Evolutionary conservation across 129 eudicot genomes (phyloP).

Genomic region (Glebionis coronaria): DNA sequence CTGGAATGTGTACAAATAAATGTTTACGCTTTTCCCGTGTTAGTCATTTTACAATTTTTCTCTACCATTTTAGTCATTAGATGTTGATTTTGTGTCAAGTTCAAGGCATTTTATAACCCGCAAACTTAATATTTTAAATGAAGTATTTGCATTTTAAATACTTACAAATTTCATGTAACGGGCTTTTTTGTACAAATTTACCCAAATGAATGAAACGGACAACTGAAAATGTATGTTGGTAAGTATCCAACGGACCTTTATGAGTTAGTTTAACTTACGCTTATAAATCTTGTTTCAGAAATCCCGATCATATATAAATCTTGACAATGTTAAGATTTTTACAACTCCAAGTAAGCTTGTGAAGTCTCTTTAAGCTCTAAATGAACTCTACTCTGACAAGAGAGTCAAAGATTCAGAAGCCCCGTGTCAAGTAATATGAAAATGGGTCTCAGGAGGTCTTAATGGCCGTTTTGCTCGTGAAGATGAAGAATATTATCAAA

Average conservation of each 20-base stretch:
- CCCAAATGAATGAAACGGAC: too few relatives aligned
- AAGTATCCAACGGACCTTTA: background rate
- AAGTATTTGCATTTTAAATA: background rate
- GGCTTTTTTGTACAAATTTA: too few relatives aligned
- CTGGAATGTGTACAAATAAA: too few relatives aligned
- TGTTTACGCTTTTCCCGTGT: too few relatives aligned
- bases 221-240: too few relatives aligned
- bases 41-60: too few relatives aligned
- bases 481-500: constrained; percentile 21
- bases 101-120: too few relatives aligned
- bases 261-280: background rate
- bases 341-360: constrained; percentile 55
- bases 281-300: constrained; percentile 41
- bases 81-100: too few relatives aligned
- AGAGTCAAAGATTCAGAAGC: background rate
- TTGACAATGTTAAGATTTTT: constrained; percentile 50
- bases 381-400: background rate
- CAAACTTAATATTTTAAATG: too few relatives aligned
- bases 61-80: too few relatives aligned
- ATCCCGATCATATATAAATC: constrained; percentile 46
- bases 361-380: constrained; percentile 11
- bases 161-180: background rate
- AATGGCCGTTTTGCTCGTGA: constrained; percentile 17
- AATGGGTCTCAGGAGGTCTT: constrained; percentile 20
- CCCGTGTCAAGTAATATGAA: constrained; percentile 42